These are phyloP conservation scores for Mucor saturninus DNA, from an alignment of 371 early-diverging fungal genomes.

Conservation along the genomic window DNA sequence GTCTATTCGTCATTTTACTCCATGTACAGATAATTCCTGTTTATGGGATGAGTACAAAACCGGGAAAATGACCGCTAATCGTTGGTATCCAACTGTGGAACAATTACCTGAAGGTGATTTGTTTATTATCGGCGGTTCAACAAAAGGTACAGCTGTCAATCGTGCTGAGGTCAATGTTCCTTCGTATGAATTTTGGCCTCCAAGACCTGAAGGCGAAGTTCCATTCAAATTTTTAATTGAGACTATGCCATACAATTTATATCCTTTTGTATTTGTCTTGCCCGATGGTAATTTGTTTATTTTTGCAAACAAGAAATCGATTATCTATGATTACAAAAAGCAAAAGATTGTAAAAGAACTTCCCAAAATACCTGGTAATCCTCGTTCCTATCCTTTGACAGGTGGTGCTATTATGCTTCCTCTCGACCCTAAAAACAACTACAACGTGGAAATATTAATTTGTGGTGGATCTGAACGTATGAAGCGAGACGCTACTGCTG, in stretches of 20 bases:
- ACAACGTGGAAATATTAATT: conserved; percentile 62
- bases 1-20: conserved; percentile 57
- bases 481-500: conserved; percentile 45
- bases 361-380: conserved; percentile 62
- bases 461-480: conserved; percentile 64
- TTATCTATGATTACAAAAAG: conserved; percentile 59
- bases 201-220: conserved; percentile 39
- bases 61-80: conserved; percentile 47
- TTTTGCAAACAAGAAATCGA: conserved; percentile 59
- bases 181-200: conserved; percentile 54
- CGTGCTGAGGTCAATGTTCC: conserved; percentile 59
- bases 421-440: conserved; percentile 62
- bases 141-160: conserved; percentile 56
- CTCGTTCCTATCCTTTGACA: conserved; percentile 68
- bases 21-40: conserved; percentile 51
- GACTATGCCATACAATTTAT: conserved; percentile 66
- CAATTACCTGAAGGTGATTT: conserved; percentile 62
- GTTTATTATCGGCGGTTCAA: conserved; percentile 65
- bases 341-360: conserved; percentile 53
- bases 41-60: conserved; percentile 51
- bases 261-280: conserved; percentile 57
- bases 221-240: conserved; percentile 55
- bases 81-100: conserved; percentile 73
- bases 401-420: conserved; percentile 67
- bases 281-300: conserved; percentile 62